These are phyloP conservation scores for Bipolaris oryzae DNA, from an alignment of 2,329 filamentous ascomycete genomes.

Conservation along the genomic window DNA sequence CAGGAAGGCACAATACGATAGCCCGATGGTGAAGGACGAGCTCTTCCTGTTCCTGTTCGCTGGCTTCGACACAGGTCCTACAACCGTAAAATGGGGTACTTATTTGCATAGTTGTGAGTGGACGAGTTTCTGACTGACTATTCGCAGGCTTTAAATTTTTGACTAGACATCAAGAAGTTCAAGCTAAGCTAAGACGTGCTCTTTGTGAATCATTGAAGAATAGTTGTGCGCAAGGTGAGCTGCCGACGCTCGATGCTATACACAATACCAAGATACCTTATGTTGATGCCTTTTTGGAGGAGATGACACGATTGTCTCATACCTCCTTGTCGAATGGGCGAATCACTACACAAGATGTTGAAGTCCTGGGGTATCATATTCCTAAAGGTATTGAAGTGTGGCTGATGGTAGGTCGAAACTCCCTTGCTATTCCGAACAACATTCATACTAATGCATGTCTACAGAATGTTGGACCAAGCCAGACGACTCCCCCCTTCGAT, in stretches of 20 bases:
- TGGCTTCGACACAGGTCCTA: neutral
- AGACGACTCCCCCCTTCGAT: neutral
- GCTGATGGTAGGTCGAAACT: neutral
- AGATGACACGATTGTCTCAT: neutral
- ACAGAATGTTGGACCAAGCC: neutral
- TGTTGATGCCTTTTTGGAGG: neutral
- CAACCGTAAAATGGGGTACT: neutral
- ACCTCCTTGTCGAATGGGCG: neutral
- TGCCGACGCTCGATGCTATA: neutral
- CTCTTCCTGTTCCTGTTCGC: neutral
- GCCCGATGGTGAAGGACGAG: neutral
- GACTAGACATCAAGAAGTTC: neutral
- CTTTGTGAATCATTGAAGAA: neutral
- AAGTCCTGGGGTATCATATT: neutral
- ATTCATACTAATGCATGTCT: neutral
- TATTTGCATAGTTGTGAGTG: neutral
- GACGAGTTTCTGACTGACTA: neutral
- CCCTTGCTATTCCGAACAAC: neutral
- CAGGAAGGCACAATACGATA: neutral
- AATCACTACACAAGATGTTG: neutral
- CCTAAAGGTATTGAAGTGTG: neutral
- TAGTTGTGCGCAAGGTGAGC: neutral
- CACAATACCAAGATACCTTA: neutral
- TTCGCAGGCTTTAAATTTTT: neutral
- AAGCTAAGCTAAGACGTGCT: neutral